A percentile compares a stretch with the other conserved stretches of the same genome.
These are phyloP conservation scores for Podospora fimiseda DNA, from an alignment of 495 filamentous ascomycete species.

Conservation along the genomic window DNA sequence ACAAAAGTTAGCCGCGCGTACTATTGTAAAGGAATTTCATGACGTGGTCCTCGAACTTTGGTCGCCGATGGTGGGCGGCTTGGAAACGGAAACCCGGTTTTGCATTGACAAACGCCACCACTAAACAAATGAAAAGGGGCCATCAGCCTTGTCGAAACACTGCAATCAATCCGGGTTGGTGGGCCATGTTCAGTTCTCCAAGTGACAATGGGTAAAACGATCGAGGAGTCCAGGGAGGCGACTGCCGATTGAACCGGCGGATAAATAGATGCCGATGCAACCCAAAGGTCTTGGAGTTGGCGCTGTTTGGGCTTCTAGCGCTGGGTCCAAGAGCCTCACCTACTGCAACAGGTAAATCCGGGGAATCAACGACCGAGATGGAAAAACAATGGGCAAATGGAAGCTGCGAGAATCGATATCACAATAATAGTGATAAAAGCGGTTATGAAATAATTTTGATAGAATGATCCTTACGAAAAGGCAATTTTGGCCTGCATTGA, in stretches of 20 bases:
- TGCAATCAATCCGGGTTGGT: conserved; percentile 3
- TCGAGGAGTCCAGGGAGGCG: conserved; percentile 1
- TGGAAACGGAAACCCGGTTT: conserved; percentile 10
- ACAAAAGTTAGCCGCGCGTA: too few relatives aligned
- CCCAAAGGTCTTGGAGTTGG: neutral
- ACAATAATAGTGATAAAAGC: too few relatives aligned
- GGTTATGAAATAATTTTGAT: too few relatives aligned
- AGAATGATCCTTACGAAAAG: neutral
- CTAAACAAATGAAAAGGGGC: conserved; percentile 15
- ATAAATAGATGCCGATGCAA: conserved; percentile 13
- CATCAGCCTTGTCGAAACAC: conserved; percentile 10
- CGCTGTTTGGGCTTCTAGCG: neutral
- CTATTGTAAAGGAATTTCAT: neutral
- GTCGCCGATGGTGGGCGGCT: neutral
- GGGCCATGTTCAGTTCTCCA: neutral
- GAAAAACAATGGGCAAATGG: neutral
- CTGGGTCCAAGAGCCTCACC: conserved; percentile 1
- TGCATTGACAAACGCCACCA: conserved; percentile 6
- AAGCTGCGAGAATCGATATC: neutral
- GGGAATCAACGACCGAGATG: conserved; percentile 1
- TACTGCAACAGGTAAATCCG: conserved; percentile 7
- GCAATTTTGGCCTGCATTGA: neutral
- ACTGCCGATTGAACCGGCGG: conserved; percentile 22
- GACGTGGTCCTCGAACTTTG: neutral
- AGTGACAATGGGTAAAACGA: neutral